These are phyloP conservation scores for Nidularia sp. DNA, from an alignment of 768 basidiomycete genomes.

Conservation along the genomic window DNA sequence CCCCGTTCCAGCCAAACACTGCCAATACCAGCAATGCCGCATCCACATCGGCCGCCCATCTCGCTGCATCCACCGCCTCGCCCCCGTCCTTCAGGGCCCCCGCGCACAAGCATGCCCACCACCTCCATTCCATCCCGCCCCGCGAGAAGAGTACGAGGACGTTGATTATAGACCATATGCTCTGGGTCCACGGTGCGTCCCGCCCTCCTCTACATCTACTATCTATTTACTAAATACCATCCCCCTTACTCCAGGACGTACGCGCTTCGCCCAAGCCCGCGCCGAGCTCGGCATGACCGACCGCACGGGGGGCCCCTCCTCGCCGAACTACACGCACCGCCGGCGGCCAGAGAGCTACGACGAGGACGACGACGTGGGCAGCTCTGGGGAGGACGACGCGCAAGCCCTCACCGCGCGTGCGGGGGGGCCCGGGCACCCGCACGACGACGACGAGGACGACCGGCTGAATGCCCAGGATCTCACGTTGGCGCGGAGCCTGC, in stretches of 20 bases:
- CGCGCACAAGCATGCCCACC: conserved; percentile 86
- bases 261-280: conserved; percentile 78
- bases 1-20: neutral
- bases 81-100: conserved; percentile 54
- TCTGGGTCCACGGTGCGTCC: conserved; percentile 68
- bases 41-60: conserved; percentile 6
- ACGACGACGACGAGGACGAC: conserved; percentile 58
- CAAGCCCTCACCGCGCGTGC: conserved; percentile 45
- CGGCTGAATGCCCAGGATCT: conserved; percentile 56
- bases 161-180: conserved; percentile 82
- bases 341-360: conserved; percentile 73
- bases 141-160: conserved; percentile 87
- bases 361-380: conserved; percentile 63
- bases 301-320: conserved; percentile 64
- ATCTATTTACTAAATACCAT: neutral
- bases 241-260: conserved; percentile 38
- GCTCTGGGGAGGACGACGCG: conserved; percentile 58
- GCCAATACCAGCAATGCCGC: conserved; percentile 11
- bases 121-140: conserved; percentile 82
- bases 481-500: conserved; percentile 54
- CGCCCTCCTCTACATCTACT: neutral
- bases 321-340: conserved; percentile 57
- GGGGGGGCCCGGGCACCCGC: conserved; percentile 36
- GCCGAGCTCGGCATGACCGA: conserved; percentile 86
- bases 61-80: neutral